phyloP scores from a whole-genome alignment of 2,329 filamentous ascomycete genomes.

The Botrytis byssoidea region DNA sequence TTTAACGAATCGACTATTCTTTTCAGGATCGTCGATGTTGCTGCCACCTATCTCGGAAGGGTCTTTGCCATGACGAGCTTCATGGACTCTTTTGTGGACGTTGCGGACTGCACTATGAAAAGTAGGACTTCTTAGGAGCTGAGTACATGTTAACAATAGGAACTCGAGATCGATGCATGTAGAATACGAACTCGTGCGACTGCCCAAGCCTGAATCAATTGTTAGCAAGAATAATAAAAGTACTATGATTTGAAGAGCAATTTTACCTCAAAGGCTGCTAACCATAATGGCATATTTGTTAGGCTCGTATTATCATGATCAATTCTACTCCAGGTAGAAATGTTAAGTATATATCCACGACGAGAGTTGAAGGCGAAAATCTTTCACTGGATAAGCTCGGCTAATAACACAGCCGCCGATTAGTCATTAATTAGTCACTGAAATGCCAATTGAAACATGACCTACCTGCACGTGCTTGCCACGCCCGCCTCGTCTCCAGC shows the following conservation, averaged over 20 bases:
- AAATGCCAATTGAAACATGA: background rate
- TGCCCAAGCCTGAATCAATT: slow-evolving; percentile 31
- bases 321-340: background rate
- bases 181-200: slow-evolving; percentile 30
- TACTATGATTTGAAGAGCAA: background rate
- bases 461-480: background rate
- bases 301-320: slow-evolving; percentile 18
- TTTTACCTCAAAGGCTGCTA: slow-evolving; percentile 43
- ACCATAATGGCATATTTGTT: slow-evolving; percentile 38
- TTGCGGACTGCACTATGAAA: slow-evolving; percentile 55
- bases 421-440: background rate
- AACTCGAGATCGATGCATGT: background rate
- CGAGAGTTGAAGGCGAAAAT: background rate
- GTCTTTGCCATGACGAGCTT: slow-evolving; percentile 47
- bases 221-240: slow-evolving; percentile 13
- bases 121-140: slow-evolving; percentile 52
- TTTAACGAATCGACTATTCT: slow-evolving; percentile 42
- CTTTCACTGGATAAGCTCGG: slow-evolving; percentile 1
- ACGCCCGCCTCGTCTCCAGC: background rate
- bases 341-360: background rate
- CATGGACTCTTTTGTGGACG: slow-evolving; percentile 44
- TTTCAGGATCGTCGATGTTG: slow-evolving; percentile 44
- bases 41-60: slow-evolving; percentile 49
- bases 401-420: background rate
- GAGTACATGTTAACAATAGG: slow-evolving; percentile 23